Conservation (phyloP, 73 alveolate genomes). For the Effrenium voratum region DNA sequence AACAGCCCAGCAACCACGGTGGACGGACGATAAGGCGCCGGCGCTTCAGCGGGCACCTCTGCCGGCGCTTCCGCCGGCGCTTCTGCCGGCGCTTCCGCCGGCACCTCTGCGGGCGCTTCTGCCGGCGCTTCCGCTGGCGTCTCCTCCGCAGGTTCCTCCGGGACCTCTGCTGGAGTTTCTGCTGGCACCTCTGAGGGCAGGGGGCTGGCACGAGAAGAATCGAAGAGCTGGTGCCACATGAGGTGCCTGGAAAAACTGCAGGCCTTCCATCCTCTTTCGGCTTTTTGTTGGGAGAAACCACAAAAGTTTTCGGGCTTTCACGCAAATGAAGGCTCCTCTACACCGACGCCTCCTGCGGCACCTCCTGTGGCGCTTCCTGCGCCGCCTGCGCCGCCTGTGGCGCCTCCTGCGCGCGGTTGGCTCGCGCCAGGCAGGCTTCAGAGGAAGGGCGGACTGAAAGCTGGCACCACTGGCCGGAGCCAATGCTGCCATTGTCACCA, state of each 20-base stretch:
- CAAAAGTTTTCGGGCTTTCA: conserved; percentile 12
- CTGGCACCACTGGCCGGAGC: too few relatives aligned
- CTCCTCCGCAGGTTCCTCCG: conserved; percentile 3
- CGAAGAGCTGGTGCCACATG: too few relatives aligned
- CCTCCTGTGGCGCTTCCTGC: neutral
- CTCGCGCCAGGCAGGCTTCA: too few relatives aligned
- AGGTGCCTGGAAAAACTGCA: too few relatives aligned
- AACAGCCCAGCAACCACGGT: too few relatives aligned
- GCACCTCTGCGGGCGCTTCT: conserved; percentile 15
- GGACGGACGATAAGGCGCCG: too few relatives aligned
- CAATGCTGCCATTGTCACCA: too few relatives aligned
- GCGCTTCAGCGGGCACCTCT: neutral
- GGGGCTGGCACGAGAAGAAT: too few relatives aligned
- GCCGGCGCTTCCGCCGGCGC: neutral
- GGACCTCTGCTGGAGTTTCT: neutral
- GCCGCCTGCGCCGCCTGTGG: neutral
- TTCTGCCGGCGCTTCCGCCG: conserved; percentile 2
- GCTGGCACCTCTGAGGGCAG: neutral
- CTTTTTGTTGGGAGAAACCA: too few relatives aligned
- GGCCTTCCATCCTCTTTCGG: too few relatives aligned
- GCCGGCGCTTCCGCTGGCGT: neutral
- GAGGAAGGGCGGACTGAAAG: too few relatives aligned
- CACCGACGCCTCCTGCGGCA: neutral
- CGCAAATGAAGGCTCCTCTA: neutral
- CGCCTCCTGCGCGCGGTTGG: neutral